A percentile compares a stretch with the other conserved stretches of the same genome.
Evolutionary conservation across 495 filamentous ascomycete species (phyloP).

Genomic region (Penicillium angulare): DNA sequence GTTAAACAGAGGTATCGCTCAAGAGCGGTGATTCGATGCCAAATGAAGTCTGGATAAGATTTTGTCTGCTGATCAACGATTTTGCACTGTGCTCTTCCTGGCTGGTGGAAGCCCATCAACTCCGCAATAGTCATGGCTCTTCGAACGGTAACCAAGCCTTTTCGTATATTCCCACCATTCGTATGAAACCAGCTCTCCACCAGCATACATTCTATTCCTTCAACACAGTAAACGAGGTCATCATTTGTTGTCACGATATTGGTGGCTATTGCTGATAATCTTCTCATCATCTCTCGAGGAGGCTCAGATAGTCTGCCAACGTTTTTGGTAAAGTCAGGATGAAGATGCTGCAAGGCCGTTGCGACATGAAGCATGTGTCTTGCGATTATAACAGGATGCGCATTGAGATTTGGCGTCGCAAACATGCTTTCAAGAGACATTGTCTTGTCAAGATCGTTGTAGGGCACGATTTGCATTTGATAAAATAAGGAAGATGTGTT

Average conservation of each 20-base stretch:
- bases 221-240: constrained; percentile 18
- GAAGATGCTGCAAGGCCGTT: constrained; percentile 19
- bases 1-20: constrained; percentile 49
- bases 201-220: constrained; percentile 46
- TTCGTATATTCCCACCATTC: constrained; percentile 45
- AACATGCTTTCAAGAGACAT: constrained; percentile 5
- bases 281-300: constrained; percentile 9
- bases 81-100: constrained; percentile 12
- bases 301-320: constrained; percentile 10
- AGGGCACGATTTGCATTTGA: constrained; percentile 13
- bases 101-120: constrained; percentile 46
- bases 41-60: constrained; percentile 21
- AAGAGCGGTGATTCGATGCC: constrained; percentile 24
- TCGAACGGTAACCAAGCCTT: constrained; percentile 36
- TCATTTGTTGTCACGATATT: constrained; percentile 18
- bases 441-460: constrained; percentile 13
- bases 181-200: constrained; percentile 40
- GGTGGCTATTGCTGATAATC: constrained; percentile 12
- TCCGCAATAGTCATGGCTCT: constrained; percentile 43
- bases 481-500: constrained; percentile 11
- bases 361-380: constrained; percentile 16
- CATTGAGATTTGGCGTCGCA: constrained; percentile 6
- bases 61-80: constrained; percentile 16
- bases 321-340: constrained; percentile 8
- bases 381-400: constrained; percentile 23